Evolutionary conservation across 257 asterid genomes (phyloP).

Genomic region (Dorcoceras hygrometricum): DNA sequence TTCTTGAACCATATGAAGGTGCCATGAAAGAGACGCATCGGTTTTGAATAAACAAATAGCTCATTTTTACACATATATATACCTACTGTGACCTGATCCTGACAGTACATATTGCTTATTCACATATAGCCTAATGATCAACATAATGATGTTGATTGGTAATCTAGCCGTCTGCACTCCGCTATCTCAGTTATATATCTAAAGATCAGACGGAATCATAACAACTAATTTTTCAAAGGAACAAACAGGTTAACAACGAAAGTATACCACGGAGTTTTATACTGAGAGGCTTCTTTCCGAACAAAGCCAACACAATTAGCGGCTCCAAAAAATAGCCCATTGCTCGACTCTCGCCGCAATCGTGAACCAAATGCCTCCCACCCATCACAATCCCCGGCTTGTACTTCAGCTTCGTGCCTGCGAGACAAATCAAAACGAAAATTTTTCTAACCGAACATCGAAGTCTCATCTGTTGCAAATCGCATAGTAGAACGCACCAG

Average conservation of each 20-base stretch:
- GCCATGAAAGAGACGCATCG: background rate
- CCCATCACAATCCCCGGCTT: conserved; percentile 89
- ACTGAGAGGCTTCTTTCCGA: conserved; percentile 73
- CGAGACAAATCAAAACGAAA: conserved; percentile 13
- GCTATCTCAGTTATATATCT: background rate
- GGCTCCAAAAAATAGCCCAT: conserved; percentile 86
- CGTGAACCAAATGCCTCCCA: conserved; percentile 68
- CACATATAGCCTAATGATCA: background rate
- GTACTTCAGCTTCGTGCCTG: conserved; percentile 82
- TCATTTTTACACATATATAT: background rate
- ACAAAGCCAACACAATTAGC: conserved; percentile 68
- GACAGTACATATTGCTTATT: background rate
- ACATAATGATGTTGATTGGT: no score
- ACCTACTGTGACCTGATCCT: background rate
- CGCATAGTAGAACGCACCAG: conserved; percentile 34
- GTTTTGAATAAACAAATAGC: background rate
- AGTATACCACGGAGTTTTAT: conserved; percentile 70
- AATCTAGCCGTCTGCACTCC: background rate
- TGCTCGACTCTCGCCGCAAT: conserved; percentile 67
- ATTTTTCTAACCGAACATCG: background rate
- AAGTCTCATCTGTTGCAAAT: background rate
- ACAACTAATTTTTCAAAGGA: background rate
- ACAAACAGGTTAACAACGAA: background rate
- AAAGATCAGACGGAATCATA: background rate
- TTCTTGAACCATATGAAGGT: background rate